phyloP scores from a whole-genome alignment of 768 basidiomycete genomes.

The Tulasnella sp. region DNA sequence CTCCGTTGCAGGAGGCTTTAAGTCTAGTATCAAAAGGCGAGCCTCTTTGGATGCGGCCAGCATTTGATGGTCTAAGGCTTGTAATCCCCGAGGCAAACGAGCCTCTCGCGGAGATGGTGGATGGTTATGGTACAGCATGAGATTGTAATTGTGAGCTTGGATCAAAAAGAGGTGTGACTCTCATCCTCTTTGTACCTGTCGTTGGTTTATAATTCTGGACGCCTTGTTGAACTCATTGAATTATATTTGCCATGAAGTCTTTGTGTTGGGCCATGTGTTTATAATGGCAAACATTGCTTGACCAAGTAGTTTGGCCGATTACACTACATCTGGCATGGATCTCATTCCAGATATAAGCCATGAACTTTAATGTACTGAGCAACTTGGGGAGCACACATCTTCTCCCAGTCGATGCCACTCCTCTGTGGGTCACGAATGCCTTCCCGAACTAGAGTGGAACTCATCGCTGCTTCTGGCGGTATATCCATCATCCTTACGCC shows the following conservation, averaged over 20 bases:
- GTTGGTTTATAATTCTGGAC: too few species aligned
- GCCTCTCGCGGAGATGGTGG: constrained; percentile 35
- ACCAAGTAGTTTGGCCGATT: background rate
- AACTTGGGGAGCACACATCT: constrained; percentile 38
- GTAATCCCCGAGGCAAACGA: constrained; percentile 33
- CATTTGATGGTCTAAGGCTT: constrained; percentile 62
- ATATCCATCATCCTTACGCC: constrained; percentile 55
- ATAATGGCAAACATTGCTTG: too few species aligned
- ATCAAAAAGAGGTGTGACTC: too few species aligned
- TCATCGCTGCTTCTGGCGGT: constrained; percentile 45
- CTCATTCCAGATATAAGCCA: constrained; percentile 33
- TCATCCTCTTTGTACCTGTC: too few species aligned
- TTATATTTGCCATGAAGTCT: too few species aligned
- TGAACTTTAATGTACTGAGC: constrained; percentile 43
- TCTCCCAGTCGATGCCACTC: constrained; percentile 32
- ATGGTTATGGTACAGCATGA: constrained; percentile 27
- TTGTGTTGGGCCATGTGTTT: too few species aligned
- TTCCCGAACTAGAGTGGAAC: constrained; percentile 58
- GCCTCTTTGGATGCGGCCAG: constrained; percentile 53
- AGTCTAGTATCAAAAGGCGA: constrained; percentile 39
- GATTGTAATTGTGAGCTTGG: too few species aligned
- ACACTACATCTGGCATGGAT: background rate
- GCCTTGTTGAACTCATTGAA: too few species aligned
- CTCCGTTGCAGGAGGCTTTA: constrained; percentile 30
- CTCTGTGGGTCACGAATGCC: constrained; percentile 25